A percentile compares a stretch with the other conserved stretches of the same genome.
These are phyloP conservation scores for Lipomyces chichibuensis DNA, from an alignment of 805 yeast genomes.

Conservation along the genomic window DNA sequence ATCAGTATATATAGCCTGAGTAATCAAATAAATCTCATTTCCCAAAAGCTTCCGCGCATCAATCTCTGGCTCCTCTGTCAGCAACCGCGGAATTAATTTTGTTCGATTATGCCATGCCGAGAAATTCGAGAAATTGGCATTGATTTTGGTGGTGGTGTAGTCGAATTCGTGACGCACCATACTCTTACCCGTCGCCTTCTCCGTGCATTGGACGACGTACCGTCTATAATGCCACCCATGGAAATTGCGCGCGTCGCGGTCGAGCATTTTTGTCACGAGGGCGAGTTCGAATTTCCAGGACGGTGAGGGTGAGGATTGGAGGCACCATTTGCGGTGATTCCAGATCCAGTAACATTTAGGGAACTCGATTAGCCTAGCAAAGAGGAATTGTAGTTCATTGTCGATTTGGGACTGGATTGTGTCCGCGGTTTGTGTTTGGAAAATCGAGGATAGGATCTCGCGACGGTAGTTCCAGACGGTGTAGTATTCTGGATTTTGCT, in stretches of 20 bases:
- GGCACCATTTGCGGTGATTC: constrained; percentile 88
- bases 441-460: constrained; percentile 56
- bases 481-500: constrained; percentile 81
- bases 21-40: constrained; percentile 67
- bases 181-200: constrained; percentile 39
- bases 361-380: constrained; percentile 59
- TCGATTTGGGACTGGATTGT: constrained; percentile 47
- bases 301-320: constrained; percentile 52
- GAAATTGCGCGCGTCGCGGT: constrained; percentile 76
- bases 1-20: constrained; percentile 87
- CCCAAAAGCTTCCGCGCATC: constrained; percentile 34
- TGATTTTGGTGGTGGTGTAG: constrained; percentile 78
- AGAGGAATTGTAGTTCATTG: constrained; percentile 64
- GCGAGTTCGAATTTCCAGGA: constrained; percentile 74
- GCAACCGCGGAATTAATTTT: constrained; percentile 61
- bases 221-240: constrained; percentile 97
- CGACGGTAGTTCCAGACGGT: constrained; percentile 89
- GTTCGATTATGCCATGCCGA: constrained; percentile 96
- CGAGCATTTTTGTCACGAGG: constrained; percentile 68
- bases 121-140: constrained; percentile 83
- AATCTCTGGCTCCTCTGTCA: constrained; percentile 40
- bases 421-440: constrained; percentile 38
- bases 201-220: constrained; percentile 55
- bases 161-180: constrained; percentile 60
- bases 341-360: constrained; percentile 98